phyloP scores from a whole-genome alignment of 192 early-diverging fungal species.

The Phycomyces nitens region DNA sequence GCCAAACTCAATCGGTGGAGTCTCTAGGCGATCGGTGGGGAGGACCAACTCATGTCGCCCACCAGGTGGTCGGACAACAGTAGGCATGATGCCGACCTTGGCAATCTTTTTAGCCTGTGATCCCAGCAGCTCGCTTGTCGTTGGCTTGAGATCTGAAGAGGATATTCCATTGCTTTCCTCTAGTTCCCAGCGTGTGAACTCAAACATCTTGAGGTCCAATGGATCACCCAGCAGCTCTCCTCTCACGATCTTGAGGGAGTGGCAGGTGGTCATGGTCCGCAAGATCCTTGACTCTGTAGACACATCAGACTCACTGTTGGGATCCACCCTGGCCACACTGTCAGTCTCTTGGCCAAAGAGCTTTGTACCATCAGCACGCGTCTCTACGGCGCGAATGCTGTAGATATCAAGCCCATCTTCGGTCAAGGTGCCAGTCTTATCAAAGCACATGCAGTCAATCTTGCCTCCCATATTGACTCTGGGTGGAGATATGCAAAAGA shows the following conservation, averaged over 20 bases:
- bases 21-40: not conserved
- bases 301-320: slow-evolving; percentile 9
- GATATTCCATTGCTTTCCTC: slow-evolving; percentile 73
- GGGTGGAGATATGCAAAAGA: slow-evolving; percentile 93
- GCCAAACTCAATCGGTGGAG: slow-evolving; percentile 59
- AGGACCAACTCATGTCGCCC: slow-evolving; percentile 37
- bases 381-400: slow-evolving; percentile 72
- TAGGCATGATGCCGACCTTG: slow-evolving; percentile 57
- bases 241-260: slow-evolving; percentile 86
- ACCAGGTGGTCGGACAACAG: slow-evolving; percentile 85
- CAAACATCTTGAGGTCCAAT: slow-evolving; percentile 97
- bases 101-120: slow-evolving; percentile 24
- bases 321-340: not conserved
- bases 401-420: slow-evolving; percentile 94
- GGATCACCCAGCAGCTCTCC: slow-evolving; percentile 93
- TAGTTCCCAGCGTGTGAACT: slow-evolving; percentile 89
- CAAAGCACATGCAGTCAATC: slow-evolving; percentile 95
- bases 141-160: slow-evolving; percentile 23
- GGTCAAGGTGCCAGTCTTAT: slow-evolving; percentile 97
- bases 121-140: slow-evolving; percentile 15
- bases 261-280: slow-evolving; percentile 74
- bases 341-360: slow-evolving; percentile 43
- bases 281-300: slow-evolving; percentile 36
- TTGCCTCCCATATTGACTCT: slow-evolving; percentile 96
- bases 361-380: slow-evolving; percentile 42